phyloP scores from a whole-genome alignment of 1,139 yeast genomes.

The Zygoascus meyerae region DNA sequence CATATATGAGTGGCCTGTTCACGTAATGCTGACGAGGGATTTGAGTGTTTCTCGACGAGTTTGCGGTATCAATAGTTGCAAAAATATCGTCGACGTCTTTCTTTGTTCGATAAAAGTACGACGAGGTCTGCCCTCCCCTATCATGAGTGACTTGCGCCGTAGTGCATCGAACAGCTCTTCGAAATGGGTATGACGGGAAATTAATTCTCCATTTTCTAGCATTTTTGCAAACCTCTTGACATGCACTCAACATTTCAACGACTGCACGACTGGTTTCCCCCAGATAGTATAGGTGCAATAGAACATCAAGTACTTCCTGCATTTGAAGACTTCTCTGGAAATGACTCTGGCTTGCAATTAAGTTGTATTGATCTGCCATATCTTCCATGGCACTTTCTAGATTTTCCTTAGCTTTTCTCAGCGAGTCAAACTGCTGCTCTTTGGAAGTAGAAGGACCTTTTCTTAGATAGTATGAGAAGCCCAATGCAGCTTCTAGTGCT shows the following conservation, averaged over 20 bases:
- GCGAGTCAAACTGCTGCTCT: background rate
- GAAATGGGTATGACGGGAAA: conserved; percentile 38
- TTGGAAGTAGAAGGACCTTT: background rate
- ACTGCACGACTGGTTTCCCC: conserved; percentile 20
- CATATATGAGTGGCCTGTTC: conserved; percentile 4
- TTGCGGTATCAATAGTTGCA: background rate
- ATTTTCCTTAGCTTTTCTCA: background rate
- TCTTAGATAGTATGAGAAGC: conserved; percentile 15
- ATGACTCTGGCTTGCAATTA: background rate
- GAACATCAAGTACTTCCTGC: conserved; percentile 19
- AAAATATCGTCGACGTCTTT: conserved; percentile 46
- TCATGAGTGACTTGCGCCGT: conserved; percentile 42
- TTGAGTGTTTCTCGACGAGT: conserved; percentile 15
- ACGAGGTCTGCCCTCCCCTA: conserved; percentile 43
- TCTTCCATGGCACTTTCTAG: conserved; percentile 2
- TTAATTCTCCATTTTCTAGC: conserved; percentile 32
- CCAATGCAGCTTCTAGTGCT: conserved; percentile 16
- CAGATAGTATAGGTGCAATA: conserved; percentile 22
- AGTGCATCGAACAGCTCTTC: conserved; percentile 38
- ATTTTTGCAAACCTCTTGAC: conserved; percentile 15
- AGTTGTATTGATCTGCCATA: background rate
- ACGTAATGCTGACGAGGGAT: conserved; percentile 1
- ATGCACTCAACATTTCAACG: conserved; percentile 13
- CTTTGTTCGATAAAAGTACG: conserved; percentile 40
- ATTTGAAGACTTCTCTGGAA: conserved; percentile 14